Evolutionary conservation across 495 filamentous ascomycete genomes (phyloP), one percentile per base, ranked within the genome.

Genomic region (Alectoria sarmentosa): DNA sequence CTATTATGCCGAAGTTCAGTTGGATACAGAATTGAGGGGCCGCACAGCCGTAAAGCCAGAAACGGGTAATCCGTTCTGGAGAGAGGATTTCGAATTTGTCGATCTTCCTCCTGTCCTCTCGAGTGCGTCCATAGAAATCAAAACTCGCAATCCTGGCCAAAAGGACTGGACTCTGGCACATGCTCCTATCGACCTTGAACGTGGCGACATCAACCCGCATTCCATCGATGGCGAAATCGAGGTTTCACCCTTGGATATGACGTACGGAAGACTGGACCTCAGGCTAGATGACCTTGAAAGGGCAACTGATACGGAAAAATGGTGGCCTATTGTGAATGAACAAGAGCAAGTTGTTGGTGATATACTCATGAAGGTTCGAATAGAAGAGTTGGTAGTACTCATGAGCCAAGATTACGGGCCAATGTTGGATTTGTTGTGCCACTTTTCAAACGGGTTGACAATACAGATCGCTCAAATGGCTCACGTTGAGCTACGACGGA

Each of bases 41-140:
- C 87, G 90, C 66, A 97, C 94, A 14, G 87, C 88, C 34, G 86
- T 90, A 28, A 92, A 92, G 74, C 80, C 82, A 64, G 89, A 91
- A 62, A 92, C 89, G 19, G 85, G 83, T 59, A 91, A 86, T 70
- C 94, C 92, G 0, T 96, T 98, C 68, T 99, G 95, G 94, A 82
- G 92, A 37, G 94, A 98, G 77, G 91, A 93, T 49, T 92, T 90
- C 69, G 84, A 89, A 56, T 96, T 97, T 71, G 77, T 78, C 48
- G 92, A 97, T 75, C 80, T 98, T 21, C 91, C 94, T 4, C 81
- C 90, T 0, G 82, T 90, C 13, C 72, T 95, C 44, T 92, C 90
- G 13, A 89, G 85, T 70, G 83, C 89, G 13, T 89, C 88, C n/a
- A 81, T 98, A 60, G 79, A 93, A 3, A 74, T 98, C 58, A 98